A percentile compares a stretch with the other conserved stretches of the same genome.
phyloP scores from a whole-genome alignment of 768 basidiomycete species.

The Tulasnella sp. region DNA sequence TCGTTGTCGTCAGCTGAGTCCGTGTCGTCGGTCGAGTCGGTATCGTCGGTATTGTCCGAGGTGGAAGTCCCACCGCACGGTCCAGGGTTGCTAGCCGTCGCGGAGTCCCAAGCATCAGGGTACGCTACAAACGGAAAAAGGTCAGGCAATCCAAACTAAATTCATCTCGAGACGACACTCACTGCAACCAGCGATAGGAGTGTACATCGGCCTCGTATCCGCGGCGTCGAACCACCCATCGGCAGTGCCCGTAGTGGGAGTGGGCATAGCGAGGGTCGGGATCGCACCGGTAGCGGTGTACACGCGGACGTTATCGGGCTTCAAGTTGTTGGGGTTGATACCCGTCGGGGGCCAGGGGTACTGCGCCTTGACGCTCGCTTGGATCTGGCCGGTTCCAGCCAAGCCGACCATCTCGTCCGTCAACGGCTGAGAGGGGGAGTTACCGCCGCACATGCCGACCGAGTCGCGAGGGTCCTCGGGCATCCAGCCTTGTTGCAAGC shows the following conservation, averaged over 20 bases:
- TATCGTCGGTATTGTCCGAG: not conserved
- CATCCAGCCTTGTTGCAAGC: conserved; percentile 86
- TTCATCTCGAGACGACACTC: not conserved
- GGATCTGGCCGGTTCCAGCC: conserved; percentile 48
- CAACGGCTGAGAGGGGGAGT: conserved; percentile 26
- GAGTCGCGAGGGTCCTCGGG: conserved; percentile 75
- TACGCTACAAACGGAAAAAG: conserved; percentile 35
- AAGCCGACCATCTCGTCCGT: conserved; percentile 45
- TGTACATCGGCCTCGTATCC: conserved; percentile 55
- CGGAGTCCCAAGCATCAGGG: conserved; percentile 69
- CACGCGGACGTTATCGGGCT: conserved; percentile 46
- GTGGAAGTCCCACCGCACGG: conserved; percentile 23
- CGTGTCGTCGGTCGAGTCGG: not conserved
- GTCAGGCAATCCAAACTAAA: too few relatives aligned
- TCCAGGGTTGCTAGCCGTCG: conserved; percentile 42
- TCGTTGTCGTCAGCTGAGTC: too few relatives aligned
- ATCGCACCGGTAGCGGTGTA: conserved; percentile 60
- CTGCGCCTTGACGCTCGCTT: conserved; percentile 38
- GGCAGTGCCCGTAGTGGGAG: conserved; percentile 31
- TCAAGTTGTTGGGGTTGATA: not conserved
- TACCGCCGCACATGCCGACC: conserved; percentile 46
- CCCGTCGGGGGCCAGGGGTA: conserved; percentile 56
- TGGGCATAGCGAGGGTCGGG: conserved; percentile 56
- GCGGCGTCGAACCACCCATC: conserved; percentile 61
- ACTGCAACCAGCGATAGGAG: conserved; percentile 55